These are phyloP conservation scores for Aspergillus incahuasiensis DNA, from an alignment of 495 filamentous ascomycete species.

Conservation along the genomic window DNA sequence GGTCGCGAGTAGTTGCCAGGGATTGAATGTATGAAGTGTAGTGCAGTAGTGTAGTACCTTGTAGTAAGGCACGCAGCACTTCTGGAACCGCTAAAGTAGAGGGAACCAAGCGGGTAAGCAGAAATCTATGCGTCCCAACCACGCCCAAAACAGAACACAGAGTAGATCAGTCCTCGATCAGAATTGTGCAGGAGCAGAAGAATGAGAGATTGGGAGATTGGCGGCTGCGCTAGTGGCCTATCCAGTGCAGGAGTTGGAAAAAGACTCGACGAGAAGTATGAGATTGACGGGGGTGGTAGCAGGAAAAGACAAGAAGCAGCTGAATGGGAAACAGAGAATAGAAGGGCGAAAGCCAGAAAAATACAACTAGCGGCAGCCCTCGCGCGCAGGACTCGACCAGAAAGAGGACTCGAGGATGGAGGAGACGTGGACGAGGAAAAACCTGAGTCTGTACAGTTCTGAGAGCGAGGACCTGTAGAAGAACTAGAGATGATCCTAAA, in stretches of 20 bases:
- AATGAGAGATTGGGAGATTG: slow-evolving; percentile 5
- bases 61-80: slow-evolving; percentile 11
- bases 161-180: slow-evolving; percentile 5
- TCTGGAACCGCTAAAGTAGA: slow-evolving; percentile 26
- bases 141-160: slow-evolving; percentile 9
- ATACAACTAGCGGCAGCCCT: slow-evolving; percentile 5
- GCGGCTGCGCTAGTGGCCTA: not conserved
- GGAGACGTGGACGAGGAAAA: slow-evolving; percentile 15
- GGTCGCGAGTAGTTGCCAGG: slow-evolving; percentile 34
- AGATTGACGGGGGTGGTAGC: slow-evolving; percentile 15
- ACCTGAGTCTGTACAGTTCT: slow-evolving; percentile 28
- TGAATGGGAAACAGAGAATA: not conserved
- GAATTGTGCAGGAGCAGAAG: not conserved
- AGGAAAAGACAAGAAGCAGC: not conserved
- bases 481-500: slow-evolving; percentile 3
- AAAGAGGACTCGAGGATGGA: slow-evolving; percentile 22
- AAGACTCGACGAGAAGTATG: slow-evolving; percentile 17
- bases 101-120: slow-evolving; percentile 19
- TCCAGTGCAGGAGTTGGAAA: not conserved
- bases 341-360: slow-evolving; percentile 11
- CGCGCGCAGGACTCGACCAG: slow-evolving; percentile 2
- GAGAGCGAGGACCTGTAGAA: not conserved
- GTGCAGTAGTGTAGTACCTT: slow-evolving; percentile 1
- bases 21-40: slow-evolving; percentile 20
- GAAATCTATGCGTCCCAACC: slow-evolving; percentile 14